Base-by-base conservation (phyloP, 2,329 filamentous ascomycete species). In the Parafenestella ontariensis region DNA sequence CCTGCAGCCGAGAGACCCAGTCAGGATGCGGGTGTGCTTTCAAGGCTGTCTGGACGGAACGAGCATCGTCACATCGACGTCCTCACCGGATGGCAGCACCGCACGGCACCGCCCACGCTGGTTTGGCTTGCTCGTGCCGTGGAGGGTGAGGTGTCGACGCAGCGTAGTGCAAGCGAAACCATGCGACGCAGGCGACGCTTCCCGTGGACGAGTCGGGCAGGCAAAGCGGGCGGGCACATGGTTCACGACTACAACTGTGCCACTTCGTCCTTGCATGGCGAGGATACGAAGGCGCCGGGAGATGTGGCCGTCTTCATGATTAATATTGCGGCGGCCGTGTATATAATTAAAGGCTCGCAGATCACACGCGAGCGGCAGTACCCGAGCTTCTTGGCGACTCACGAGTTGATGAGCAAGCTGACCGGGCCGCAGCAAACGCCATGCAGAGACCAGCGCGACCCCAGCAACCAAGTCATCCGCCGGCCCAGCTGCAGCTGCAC, bases 351-450 rank as follows among this genome's bases (percentile, higher is more conserved):
- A 63, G 57, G 57, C 54, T 58, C 53, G 61, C 49, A 57, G 61
- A 64, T 64, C 59, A 60, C 61, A 64, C 59, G 59, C 61, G 61
- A 59, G 52, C 59, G 59, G 61, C 50, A 59, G 56, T 56, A 54
- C 58, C 61, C 61, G 58, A 58, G 53, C 33, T 23, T 49, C 58
- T 60, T 60, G 58, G 58, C 58, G 42, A 53, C 54, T 60, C 54
- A 58, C 23, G 51, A 60, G 54, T 50, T 64, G 59, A 56, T 60
- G 57, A 63, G 61, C 56, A 57, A 57, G 57, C 51, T 58, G 54
- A 48, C 56, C 54, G 61, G 61, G 51, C 59, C 49, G 55, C 46
- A 45, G 49, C 54, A 55, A 50, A 56, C 23, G 46, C 54, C 55
- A 58, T 58, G 50, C 55, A 58, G 49, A 49, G 46, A 37, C 52